phyloP scores from a whole-genome alignment of 2,329 filamentous ascomycete species.

The Fusarium oxysporum region DNA sequence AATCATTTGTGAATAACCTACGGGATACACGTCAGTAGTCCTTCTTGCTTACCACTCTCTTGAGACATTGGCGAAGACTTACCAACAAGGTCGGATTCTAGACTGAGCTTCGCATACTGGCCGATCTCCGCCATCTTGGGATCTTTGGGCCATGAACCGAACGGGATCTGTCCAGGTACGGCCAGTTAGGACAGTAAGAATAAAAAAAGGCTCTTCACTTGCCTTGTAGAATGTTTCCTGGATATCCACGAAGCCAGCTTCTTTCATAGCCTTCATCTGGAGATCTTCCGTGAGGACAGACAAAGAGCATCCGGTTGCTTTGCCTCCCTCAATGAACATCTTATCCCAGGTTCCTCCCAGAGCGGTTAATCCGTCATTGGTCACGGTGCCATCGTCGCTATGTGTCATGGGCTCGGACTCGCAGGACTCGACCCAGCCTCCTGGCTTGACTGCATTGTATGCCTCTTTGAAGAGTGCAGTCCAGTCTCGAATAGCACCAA shows the following conservation, averaged over 20 bases:
- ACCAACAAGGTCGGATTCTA: slow-evolving; percentile 24
- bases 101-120: slow-evolving; percentile 14
- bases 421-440: slow-evolving; percentile 17
- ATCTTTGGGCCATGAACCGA: slow-evolving; percentile 17
- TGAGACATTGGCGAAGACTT: not conserved
- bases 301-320: not conserved
- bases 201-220: not conserved
- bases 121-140: slow-evolving; percentile 11
- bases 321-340: slow-evolving; percentile 15
- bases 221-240: slow-evolving; percentile 6
- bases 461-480: slow-evolving; percentile 7
- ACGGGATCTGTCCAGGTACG: not conserved
- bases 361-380: not conserved
- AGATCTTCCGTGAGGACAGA: slow-evolving; percentile 6
- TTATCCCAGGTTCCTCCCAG: slow-evolving; percentile 12
- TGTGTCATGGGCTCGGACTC: slow-evolving; percentile 10
- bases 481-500: slow-evolving; percentile 16
- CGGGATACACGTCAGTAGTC: not conserved
- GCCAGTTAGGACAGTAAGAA: not conserved
- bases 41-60: fast-evolving
- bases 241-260: slow-evolving; percentile 19
- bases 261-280: slow-evolving; percentile 14
- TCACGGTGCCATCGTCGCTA: slow-evolving; percentile 16
- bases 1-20: slow-evolving; percentile 22
- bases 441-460: slow-evolving; percentile 5